These are phyloP conservation scores for Fusarium lateritium DNA, from an alignment of 2,329 filamentous ascomycete genomes.

Conservation along the genomic window DNA sequence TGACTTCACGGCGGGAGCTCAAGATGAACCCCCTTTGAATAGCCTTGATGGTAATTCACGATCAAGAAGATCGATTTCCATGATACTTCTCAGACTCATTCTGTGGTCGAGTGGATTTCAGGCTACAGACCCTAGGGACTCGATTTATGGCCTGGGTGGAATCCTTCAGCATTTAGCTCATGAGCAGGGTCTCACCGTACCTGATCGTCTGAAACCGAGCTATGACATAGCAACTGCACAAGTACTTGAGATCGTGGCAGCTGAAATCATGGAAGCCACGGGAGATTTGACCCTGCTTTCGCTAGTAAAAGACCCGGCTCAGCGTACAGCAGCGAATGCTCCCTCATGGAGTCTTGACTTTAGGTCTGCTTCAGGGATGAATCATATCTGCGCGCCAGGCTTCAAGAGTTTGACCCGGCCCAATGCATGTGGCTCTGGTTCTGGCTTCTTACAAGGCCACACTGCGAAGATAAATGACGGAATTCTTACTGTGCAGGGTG, in stretches of 20 bases:
- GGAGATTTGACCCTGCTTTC: not conserved
- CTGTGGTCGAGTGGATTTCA: not conserved
- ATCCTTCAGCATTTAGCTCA: not conserved
- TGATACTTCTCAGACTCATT: not conserved
- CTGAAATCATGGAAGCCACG: not conserved
- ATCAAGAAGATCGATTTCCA: not conserved
- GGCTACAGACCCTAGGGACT: not conserved
- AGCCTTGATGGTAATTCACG: not conserved
- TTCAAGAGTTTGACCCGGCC: slow-evolving; percentile 1
- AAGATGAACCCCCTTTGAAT: not conserved
- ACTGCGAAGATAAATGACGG: not conserved
- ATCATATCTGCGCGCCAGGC: not conserved
- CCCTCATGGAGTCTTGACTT: slow-evolving; percentile 4
- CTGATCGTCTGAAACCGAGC: not conserved
- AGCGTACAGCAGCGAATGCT: not conserved
- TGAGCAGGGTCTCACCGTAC: not conserved
- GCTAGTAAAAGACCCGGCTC: slow-evolving; percentile 4
- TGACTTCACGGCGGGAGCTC: slow-evolving; percentile 8
- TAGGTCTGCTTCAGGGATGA: not conserved
- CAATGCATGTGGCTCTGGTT: not conserved
- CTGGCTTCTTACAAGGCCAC: too few species aligned
- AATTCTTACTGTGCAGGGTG: not conserved
- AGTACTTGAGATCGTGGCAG: not conserved
- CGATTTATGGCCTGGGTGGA: not conserved
- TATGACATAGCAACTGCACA: not conserved